Percentiles rank a stretch among this genome's conserved stretches.
Conservation (phyloP, 2,329 filamentous ascomycete species). For the Penicillium sp. region DNA sequence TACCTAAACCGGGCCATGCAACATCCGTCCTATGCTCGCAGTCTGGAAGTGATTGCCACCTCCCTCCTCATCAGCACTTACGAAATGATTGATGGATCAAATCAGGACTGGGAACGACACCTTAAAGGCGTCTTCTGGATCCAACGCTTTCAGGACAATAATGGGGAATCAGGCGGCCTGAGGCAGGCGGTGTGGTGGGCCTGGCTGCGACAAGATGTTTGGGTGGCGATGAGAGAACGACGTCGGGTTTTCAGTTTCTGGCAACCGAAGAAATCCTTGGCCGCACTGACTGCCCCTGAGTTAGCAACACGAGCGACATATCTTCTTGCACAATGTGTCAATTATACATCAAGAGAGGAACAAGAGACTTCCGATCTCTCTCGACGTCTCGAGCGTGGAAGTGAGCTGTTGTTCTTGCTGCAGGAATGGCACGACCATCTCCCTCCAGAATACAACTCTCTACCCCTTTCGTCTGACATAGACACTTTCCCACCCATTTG, state of each 20-base stretch:
- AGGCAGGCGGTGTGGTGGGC: constrained; percentile 67
- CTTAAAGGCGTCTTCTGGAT: constrained; percentile 70
- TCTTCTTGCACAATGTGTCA: constrained; percentile 60
- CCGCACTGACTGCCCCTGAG: constrained; percentile 57
- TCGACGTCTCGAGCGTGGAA: constrained; percentile 51
- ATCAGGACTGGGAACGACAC: constrained; percentile 64
- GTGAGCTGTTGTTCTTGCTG: constrained; percentile 53
- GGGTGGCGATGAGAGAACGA: constrained; percentile 65
- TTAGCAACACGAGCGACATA: constrained; percentile 59
- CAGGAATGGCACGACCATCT: constrained; percentile 55
- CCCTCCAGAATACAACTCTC: constrained; percentile 46
- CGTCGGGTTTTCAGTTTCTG: constrained; percentile 63
- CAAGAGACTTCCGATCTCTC: constrained; percentile 47
- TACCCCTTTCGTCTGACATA: constrained; percentile 38
- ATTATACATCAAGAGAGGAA: constrained; percentile 61
- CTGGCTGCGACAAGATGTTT: constrained; percentile 69
- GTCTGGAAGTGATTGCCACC: constrained; percentile 62
- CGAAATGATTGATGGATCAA: constrained; percentile 67
- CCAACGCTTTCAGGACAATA: constrained; percentile 63
- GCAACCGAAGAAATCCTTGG: constrained; percentile 56
- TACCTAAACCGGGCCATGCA: constrained; percentile 65
- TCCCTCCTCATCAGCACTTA: constrained; percentile 66
- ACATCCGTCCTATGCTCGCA: constrained; percentile 61
- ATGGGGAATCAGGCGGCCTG: constrained; percentile 62
- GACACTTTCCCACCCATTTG: constrained; percentile 54